phyloP scores from a whole-genome alignment of 2,329 filamentous ascomycete species.

The Paecilomyces formosus region DNA sequence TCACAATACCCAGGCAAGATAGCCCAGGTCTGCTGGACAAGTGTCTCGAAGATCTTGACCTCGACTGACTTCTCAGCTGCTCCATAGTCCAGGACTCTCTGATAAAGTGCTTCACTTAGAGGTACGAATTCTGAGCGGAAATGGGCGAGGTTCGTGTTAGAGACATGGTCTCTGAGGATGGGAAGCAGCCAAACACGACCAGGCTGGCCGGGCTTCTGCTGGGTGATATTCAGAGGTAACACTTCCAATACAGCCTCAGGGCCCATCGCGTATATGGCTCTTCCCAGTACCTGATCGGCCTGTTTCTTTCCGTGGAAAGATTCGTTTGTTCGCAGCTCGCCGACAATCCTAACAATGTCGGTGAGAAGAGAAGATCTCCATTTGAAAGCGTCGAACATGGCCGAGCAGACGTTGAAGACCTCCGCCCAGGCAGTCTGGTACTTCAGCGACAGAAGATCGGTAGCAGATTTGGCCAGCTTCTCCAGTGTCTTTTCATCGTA shows the following conservation, averaged over 20 bases:
- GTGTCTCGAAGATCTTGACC: constrained; percentile 93
- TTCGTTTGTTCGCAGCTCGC: constrained; percentile 79
- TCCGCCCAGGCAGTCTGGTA: constrained; percentile 94
- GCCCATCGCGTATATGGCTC: constrained; percentile 83
- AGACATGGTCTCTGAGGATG: constrained; percentile 78
- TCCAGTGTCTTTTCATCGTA: constrained; percentile 87
- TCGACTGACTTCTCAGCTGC: constrained; percentile 85
- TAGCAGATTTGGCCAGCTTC: constrained; percentile 64
- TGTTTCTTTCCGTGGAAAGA: constrained; percentile 92
- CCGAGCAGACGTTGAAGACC: constrained; percentile 79
- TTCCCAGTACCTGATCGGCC: constrained; percentile 81
- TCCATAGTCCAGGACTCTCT: constrained; percentile 77
- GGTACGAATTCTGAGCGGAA: constrained; percentile 84
- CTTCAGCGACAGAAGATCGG: constrained; percentile 74
- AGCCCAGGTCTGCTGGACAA: constrained; percentile 94
- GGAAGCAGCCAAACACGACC: constrained; percentile 94
- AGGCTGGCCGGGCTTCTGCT: constrained; percentile 66
- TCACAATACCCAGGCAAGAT: constrained; percentile 92
- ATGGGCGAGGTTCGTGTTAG: constrained; percentile 78
- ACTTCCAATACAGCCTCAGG: constrained; percentile 75
- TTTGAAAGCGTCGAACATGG: constrained; percentile 72
- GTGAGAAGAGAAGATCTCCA: constrained; percentile 76
- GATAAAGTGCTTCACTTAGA: constrained; percentile 82
- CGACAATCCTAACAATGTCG: constrained; percentile 68
- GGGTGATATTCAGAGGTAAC: constrained; percentile 76